Evolutionary conservation across 495 filamentous ascomycete genomes (phyloP), one percentile per base, ranked within the genome.

Genomic region (Rostrohypoxylon terebratum): DNA sequence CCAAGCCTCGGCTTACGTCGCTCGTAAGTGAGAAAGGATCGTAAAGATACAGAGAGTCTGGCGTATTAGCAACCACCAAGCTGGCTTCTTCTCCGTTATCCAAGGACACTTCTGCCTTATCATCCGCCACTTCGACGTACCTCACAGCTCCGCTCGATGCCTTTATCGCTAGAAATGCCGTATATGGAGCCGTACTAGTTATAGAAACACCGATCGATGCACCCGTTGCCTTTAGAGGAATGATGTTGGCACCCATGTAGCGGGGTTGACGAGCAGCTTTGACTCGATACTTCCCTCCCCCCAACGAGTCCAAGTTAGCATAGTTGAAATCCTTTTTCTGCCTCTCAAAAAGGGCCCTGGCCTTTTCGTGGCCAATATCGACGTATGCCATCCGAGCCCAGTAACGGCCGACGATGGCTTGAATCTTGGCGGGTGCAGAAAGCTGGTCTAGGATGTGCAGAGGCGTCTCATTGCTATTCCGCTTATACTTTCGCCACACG

Each of bases 351-450:
- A 76, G 53, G 16, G 75, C 75, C 33, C 73, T 71, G 0, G 80
- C 80, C 45, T 82, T 81, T 13, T 69, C 69, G 63, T 84, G 78
- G 13, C 80, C 81, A 45, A 85, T 80, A 40, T 84, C 83, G 4
- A 82, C 79, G 36, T 81, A 83, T 0, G 83, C 83, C 82, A 84
- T 85, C 4, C 81, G 72, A 18, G 82, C 83, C 82, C 82, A 84
- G 70, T 84, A 85, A 13, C 81, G 73, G 3, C 72, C 82, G 25
- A 85, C 79, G 9, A 85, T 60, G 8, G 76, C 69, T 66, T 83
- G 82, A 40, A 83, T 78, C 38, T 65, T 77, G 1, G 66, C 64
- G 9, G 74, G 66, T 9, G 71, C 61, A 50, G 74, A 69, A 47
- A 80, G 36, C 44, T 81, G 75, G n/a, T 80, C 80, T 3, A 84